Base-by-base conservation (phyloP, 2,329 filamentous ascomycete genomes). In the Cladosporium velox region DNA sequence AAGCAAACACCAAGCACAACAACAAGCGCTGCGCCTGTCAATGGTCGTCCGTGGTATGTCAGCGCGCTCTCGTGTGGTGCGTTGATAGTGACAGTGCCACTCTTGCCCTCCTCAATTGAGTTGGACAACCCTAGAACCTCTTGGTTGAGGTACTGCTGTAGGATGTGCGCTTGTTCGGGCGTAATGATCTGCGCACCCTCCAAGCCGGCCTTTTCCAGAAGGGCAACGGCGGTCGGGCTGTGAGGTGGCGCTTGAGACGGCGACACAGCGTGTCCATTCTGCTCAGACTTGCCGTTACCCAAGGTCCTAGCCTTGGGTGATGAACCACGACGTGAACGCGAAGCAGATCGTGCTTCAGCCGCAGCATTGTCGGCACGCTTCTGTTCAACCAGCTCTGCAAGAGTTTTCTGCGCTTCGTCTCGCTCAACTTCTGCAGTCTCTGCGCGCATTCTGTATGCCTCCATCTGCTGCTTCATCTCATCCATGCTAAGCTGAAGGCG, bases 301-400 rank as follows among this genome's bases (percentile, higher is more conserved):
- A 35, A 58, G 55, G 68, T 64, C 24, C 55, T 60, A 21, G 67
- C 68, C 35, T 58, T 57, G n/a, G 62, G 59, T 6, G 64, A 64
- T 26, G 69, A 67, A n/a, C 61, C 57, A 64, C 47, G 69, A 52
- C 34, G 30, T 63, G 7, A 66, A 41, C 41, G 66, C 15, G 34
- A 72, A 44, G 32, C 32, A 44, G 66, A 71, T 52, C 65, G 59
- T 61, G 72, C 72, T 70, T 79, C 81, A 69, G 76, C 80, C 34
- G 81, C 84, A 70, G 86, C 86, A 71, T 88, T 87, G 71, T 93
- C 88, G 72, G 83, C 84, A 63, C 93, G 87, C 65, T 97, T 90
- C 70, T 90, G 89, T 72, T 91, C 84, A 14, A 97, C 89, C 92
- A 98, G 95, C 75, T 97, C 91, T 1, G 91, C 89, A 54, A 99